Percentiles rank a stretch among this genome's conserved stretches.
These are phyloP conservation scores for Phytomonas francai DNA, from an alignment of 208 protist species.

Conservation along the genomic window DNA sequence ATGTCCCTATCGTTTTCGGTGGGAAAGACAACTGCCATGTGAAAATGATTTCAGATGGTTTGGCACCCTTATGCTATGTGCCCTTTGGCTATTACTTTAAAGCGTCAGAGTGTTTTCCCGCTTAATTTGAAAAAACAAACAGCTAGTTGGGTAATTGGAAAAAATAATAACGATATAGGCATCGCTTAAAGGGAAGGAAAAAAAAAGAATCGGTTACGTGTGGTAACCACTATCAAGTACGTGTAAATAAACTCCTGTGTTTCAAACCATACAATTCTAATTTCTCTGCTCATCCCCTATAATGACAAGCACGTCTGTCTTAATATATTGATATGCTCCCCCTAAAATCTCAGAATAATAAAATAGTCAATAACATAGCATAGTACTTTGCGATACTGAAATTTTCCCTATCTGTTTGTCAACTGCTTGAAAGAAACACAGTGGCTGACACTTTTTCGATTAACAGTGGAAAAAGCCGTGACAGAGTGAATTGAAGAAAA, in stretches of 20 bases:
- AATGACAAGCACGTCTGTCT: neutral
- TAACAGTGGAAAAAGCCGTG: no score
- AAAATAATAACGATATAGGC: neutral
- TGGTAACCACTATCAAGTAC: neutral
- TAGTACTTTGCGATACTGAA: neutral
- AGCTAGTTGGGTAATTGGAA: neutral
- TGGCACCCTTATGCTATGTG: neutral
- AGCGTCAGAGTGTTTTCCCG: neutral
- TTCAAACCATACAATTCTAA: neutral
- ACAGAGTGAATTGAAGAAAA: no score
- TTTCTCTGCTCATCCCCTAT: neutral
- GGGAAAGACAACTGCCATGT: constrained; percentile 37
- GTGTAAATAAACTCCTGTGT: neutral
- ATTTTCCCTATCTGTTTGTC: neutral
- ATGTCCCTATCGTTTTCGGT: constrained; percentile 18
- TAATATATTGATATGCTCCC: neutral
- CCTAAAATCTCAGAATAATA: neutral
- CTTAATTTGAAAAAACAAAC: neutral
- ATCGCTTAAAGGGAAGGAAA: neutral
- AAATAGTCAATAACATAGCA: neutral
- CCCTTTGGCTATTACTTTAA: neutral
- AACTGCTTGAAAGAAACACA: neutral
- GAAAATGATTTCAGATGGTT: neutral
- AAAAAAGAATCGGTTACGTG: neutral
- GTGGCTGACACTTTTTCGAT: no score